phyloP scores from a whole-genome alignment of 2,329 filamentous ascomycete genomes.

The Fusarium redolens region DNA sequence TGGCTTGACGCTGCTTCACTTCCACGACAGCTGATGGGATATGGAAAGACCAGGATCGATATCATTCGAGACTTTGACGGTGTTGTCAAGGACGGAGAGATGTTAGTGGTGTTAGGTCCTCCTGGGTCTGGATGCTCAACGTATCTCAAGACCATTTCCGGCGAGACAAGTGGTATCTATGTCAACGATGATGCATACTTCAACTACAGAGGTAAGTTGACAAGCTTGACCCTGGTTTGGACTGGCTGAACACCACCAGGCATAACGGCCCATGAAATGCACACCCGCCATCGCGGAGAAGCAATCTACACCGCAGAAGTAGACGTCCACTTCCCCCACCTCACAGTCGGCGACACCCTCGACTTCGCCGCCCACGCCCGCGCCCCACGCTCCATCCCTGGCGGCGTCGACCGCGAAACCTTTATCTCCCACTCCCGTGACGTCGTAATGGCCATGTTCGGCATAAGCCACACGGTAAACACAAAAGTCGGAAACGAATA shows the following conservation, averaged over 20 bases:
- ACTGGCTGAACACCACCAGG: constrained; percentile 7
- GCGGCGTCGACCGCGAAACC: constrained; percentile 61
- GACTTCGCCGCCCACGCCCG: constrained; percentile 78
- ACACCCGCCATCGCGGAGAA: constrained; percentile 68
- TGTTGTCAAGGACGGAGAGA: constrained; percentile 73
- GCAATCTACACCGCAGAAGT: constrained; percentile 86
- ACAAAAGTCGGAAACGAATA: constrained; percentile 78
- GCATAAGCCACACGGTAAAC: constrained; percentile 75
- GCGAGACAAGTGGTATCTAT: constrained; percentile 81
- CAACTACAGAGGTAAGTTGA: constrained; percentile 76
- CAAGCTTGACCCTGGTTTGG: fast-evolving
- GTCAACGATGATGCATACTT: constrained; percentile 76
- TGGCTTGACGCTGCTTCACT: constrained; percentile 60
- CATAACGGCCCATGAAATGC: constrained; percentile 40
- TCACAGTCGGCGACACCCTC: constrained; percentile 80
- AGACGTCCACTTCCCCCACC: constrained; percentile 79
- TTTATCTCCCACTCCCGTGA: constrained; percentile 72
- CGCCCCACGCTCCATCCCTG: constrained; percentile 68
- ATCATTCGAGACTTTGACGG: constrained; percentile 75
- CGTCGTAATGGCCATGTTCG: constrained; percentile 77
- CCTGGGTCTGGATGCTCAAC: constrained; percentile 80
- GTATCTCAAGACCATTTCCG: constrained; percentile 82
- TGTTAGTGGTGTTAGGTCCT: constrained; percentile 77
- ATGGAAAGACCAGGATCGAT: constrained; percentile 67
- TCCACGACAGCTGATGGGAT: constrained; percentile 62